phyloP scores from a whole-genome alignment of 495 filamentous ascomycete species.

The Bacidia gigantensis region DNA sequence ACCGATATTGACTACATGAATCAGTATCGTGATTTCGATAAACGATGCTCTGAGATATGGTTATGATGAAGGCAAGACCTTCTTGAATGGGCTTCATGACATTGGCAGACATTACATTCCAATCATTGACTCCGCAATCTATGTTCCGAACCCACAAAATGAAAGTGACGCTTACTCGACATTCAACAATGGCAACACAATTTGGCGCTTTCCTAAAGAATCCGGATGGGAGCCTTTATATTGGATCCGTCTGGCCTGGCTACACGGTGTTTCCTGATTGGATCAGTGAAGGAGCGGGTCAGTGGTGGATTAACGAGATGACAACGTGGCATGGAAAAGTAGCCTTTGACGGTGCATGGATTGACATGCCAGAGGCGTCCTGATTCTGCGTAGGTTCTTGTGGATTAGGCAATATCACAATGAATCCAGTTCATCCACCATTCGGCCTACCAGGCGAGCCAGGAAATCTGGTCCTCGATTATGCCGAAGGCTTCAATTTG shows the following conservation, averaged over 20 bases:
- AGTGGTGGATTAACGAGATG: slow-evolving; percentile 65
- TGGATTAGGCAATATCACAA: slow-evolving; percentile 49
- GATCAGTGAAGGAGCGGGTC: slow-evolving; percentile 39
- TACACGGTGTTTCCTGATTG: slow-evolving; percentile 56
- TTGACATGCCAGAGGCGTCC: slow-evolving; percentile 53
- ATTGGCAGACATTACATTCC: slow-evolving; percentile 64
- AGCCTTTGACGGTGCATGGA: slow-evolving; percentile 46
- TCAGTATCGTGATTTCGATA: slow-evolving; percentile 44
- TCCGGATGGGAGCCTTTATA: slow-evolving; percentile 46
- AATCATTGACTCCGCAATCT: slow-evolving; percentile 75
- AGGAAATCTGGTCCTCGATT: slow-evolving; percentile 44
- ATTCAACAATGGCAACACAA: slow-evolving; percentile 52
- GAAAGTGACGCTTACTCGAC: slow-evolving; percentile 52
- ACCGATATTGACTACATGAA: slow-evolving; percentile 47
- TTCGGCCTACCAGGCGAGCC: slow-evolving; percentile 54
- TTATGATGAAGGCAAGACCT: slow-evolving; percentile 38
- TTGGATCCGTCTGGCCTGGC: slow-evolving; percentile 51
- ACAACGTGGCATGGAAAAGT: slow-evolving; percentile 44
- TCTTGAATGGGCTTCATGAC: slow-evolving; percentile 50
- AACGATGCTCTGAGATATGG: slow-evolving; percentile 38
- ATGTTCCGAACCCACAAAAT: slow-evolving; percentile 61
- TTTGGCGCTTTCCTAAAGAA: slow-evolving; percentile 50
- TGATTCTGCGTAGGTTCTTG: slow-evolving; percentile 77
- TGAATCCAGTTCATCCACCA: slow-evolving; percentile 58
- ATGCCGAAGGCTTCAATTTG: slow-evolving; percentile 58